Evolutionary conservation across 495 filamentous ascomycete species (phyloP), one percentile per base, ranked within the genome.

Genomic region (Daldinia vernicosa): DNA sequence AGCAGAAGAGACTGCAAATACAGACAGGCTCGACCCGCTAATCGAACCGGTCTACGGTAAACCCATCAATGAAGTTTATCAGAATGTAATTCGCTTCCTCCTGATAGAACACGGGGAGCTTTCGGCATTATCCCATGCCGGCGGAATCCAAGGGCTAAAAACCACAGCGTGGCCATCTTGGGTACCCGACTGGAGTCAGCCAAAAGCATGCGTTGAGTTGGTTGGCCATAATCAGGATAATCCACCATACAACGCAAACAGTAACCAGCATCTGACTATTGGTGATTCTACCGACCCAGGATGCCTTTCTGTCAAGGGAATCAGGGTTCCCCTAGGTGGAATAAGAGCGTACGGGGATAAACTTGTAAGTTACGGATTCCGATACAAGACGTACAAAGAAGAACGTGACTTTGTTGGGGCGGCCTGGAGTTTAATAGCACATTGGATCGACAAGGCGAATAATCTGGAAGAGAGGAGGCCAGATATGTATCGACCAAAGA

Each of bases 101-200:
- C 37, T 70, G 11, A 70, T 70, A 60, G 51, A 70, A 5, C 53
- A 70, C 35, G 67, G 61, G 6, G 33, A 65, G 56, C 67, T 70
- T 22, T 56, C 61, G 27, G 61, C 50, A 14, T 28, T 70, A 32
- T 70, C 67, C 33, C 67, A 70, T 26, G 67, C 67, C 6, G 61
- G 60, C 14, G 67, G 67, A n/a, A 60, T 65, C 15, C 61, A 70
- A 61, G 67, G 56, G 1, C 8, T 65, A 19, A 66, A 27, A 66
- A 60, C 62, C 24, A 60, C 60, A 39, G 43, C 35, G 15, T 66
- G 57, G 22, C 55, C 67, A 28, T 70, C 67, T 1, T 70, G 67
- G 67, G 67, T 63, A 30, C 61, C 67, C 9, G 67, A 70, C 39
- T 70, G 67, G 67, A 70, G 62, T n/a, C 55, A 60, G 19, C 27